A percentile compares a stretch with the other conserved stretches of the same genome.
Conservation (phyloP, 2,329 filamentous ascomycete genomes). For the Pseudocercospora macadamiae region DNA sequence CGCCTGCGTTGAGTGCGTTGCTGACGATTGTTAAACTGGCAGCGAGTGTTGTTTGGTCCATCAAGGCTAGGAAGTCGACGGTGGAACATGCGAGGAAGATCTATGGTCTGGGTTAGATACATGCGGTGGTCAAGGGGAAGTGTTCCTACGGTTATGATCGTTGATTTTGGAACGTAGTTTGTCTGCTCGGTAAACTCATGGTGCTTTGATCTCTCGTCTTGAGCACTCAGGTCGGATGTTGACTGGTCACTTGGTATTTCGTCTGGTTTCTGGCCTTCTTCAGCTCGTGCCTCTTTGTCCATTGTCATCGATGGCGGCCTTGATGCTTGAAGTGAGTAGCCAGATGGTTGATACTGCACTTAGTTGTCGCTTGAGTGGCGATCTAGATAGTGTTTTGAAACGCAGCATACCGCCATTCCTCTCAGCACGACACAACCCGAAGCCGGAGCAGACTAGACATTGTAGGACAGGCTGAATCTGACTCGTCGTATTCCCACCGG, state of each 20-base stretch:
- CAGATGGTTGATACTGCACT: no score
- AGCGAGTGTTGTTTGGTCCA: conserved; percentile 62
- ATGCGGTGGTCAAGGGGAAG: no score
- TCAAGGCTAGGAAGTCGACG: conserved; percentile 59
- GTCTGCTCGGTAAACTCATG: conserved; percentile 59
- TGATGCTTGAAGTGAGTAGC: no score
- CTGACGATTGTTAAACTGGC: conserved; percentile 59
- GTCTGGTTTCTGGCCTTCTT: conserved; percentile 1
- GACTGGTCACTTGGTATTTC: not conserved
- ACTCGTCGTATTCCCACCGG: no score
- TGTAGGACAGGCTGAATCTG: no score
- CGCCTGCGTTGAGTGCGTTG: conserved; percentile 53
- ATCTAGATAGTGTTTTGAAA: not conserved
- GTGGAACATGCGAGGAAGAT: conserved; percentile 61
- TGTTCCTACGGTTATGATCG: conserved; percentile 60
- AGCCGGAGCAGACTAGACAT: not conserved
- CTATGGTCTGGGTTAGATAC: conserved; percentile 35
- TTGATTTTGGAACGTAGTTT: conserved; percentile 56
- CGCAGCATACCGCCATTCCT: not conserved
- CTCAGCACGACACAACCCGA: not conserved
- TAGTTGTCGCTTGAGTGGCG: not conserved
- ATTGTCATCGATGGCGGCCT: conserved; percentile 1
- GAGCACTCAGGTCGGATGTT: conserved; percentile 7
- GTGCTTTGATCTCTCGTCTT: conserved; percentile 12
- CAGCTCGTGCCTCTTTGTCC: conserved; percentile 14